Evolutionary conservation across 2,329 filamentous ascomycete species (phyloP), one percentile per base, ranked within the genome.

Genomic region (Aspergillus sergii): DNA sequence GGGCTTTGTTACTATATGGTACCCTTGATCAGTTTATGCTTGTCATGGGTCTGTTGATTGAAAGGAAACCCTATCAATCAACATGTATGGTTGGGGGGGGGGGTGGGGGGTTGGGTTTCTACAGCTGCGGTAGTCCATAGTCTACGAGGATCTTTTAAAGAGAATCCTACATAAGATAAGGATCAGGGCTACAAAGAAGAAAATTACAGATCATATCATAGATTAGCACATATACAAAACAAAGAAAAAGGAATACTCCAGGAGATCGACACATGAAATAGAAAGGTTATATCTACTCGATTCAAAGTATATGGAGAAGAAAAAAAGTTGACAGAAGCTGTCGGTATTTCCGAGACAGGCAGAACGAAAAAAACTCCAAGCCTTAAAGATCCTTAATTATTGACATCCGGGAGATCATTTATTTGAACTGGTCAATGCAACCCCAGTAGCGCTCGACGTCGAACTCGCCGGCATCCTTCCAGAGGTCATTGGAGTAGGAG

Each of bases 361-460:
- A 57, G 50, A 50, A 63, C 66, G 68, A 64, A 61, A 36, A 61
- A 63, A 61, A 66, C 61, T 69, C 63, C 68, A 67, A 66, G 56
- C 64, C 26, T 51, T 30, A 60, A 59, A 60, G 28, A 59, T 56
- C 41, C n/a, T 43, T 34, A 56, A 57, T 48, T 62, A 59, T 57
- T 59, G 46, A 50, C 57, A 60, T 57, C 53, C 16, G 50, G 16
- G 41, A 8, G 30, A 56, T 56, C 14, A 16, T 45, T 58, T 58
- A 67, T 72, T 79, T 81, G 64, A 87, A 86, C 74, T 84, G 80
- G 62, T 80, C 73, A 63, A 81, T 80, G 76, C 87, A 89, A 67
- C 93, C 92, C 87, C 92, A 97, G 84, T 85, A 84, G 81, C 89
- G 88, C 89, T 97, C 94, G 72, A 93, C 92, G 65, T 81, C 80